Evolutionary conservation across 148 eudicot species (phyloP), one percentile per base, ranked within the genome.

Genomic region (Hydrangea macrophylla): DNA sequence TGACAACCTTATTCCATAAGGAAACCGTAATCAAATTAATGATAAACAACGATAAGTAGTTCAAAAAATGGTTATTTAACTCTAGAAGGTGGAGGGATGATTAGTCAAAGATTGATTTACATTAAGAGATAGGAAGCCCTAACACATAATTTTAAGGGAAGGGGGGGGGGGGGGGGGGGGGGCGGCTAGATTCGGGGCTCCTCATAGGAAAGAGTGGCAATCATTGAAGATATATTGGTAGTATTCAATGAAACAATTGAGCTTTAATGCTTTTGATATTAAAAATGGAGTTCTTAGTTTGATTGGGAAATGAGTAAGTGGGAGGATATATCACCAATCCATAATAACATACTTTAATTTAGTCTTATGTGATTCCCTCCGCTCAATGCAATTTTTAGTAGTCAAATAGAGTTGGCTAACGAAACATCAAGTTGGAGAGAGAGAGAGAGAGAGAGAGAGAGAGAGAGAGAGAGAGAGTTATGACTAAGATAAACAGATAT

Each of bases 161-260:
- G 0, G 53, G 60, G 70, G 1, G 60, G 61, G 33, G 36, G 27
- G n/a, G n/a, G 25, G 9, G 36, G 0, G 53, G 60, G 70, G 1
- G 60, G 61, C 51, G 36, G 27, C 24, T 22, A 55, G 60, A 55
- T 67, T 55, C 51, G 23, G 62, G 53, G 70, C 45, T 55, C 70
- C 60, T n/a, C 70, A 37, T 62, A 36, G 50, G n/a, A 67, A 55
- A 67, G 70, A 55, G 70, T 67, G 70, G 70, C 70, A 67, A 67
- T 35, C 35, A 55, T 51, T 70, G 66, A 53, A 24, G 25, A 70
- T n/a, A n/a, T n/a, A n/a, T 53, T 35, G 67, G 68, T n/a, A 33
- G 35, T 55, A 71, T 35, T 62, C 24, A 67, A 26, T 60, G 59
- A 60, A n/a, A 44, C 3, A 3, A 58, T 55, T 67, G 22, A 26